Evolutionary conservation across 2,329 filamentous ascomycete genomes (phyloP).

Genomic region (Diplodia mutila): DNA sequence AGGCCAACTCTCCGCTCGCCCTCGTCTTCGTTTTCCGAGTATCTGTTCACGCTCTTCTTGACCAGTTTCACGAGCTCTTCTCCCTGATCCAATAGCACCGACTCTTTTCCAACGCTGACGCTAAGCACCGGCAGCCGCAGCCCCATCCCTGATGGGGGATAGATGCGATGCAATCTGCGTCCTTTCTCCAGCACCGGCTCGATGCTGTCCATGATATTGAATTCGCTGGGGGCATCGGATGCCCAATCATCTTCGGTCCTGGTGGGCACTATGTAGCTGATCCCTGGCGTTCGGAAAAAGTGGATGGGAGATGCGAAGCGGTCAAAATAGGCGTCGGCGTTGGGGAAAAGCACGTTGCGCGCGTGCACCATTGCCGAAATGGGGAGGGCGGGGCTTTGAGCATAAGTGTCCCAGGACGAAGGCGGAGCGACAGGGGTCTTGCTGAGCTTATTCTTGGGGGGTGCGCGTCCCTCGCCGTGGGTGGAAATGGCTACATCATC

Average conservation of each 20-base stretch:
- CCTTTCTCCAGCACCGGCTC: slow-evolving; percentile 38
- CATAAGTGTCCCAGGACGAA: slow-evolving; percentile 36
- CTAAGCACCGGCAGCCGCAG: slow-evolving; percentile 48
- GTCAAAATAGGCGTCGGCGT: slow-evolving; percentile 51
- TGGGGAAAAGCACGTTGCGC: slow-evolving; percentile 46
- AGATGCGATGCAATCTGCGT: slow-evolving; percentile 36
- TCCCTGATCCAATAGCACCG: slow-evolving; percentile 46
- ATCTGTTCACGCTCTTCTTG: slow-evolving; percentile 36
- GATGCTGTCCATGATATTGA: background rate
- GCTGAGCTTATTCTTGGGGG: slow-evolving; percentile 68
- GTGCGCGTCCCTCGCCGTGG: slow-evolving; percentile 73
- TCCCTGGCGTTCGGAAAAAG: slow-evolving; percentile 48
- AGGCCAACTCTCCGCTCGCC: background rate
- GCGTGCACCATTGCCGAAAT: slow-evolving; percentile 37
- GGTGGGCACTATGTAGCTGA: slow-evolving; percentile 33
- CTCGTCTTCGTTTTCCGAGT: slow-evolving; percentile 9
- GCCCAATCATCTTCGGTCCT: slow-evolving; percentile 36
- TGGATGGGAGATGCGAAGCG: slow-evolving; percentile 55
- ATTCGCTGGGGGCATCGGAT: slow-evolving; percentile 27
- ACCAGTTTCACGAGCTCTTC: slow-evolving; percentile 47
- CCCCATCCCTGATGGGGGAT: slow-evolving; percentile 46
- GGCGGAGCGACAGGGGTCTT: slow-evolving; percentile 72
- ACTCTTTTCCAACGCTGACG: slow-evolving; percentile 44
- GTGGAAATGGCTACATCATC: slow-evolving; percentile 55
- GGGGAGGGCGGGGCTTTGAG: slow-evolving; percentile 36